Evolutionary conservation across 2,329 filamentous ascomycete species (phyloP).

Genomic region (Colletotrichum neosansevieriae): DNA sequence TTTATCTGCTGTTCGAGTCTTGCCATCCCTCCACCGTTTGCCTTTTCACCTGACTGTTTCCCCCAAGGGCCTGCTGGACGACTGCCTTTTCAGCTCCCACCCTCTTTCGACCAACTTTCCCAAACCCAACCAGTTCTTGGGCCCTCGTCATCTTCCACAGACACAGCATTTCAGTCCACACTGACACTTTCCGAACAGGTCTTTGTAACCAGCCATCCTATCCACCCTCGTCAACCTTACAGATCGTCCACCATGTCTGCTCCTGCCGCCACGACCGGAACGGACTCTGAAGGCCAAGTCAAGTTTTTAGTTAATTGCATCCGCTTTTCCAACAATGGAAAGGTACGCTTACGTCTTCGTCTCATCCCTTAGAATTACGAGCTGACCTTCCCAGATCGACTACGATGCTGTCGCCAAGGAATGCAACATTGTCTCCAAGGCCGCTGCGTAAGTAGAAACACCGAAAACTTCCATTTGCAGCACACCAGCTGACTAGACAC

Average conservation of each 20-base stretch:
- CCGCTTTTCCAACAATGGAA: conserved; percentile 68
- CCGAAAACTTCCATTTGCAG: not conserved
- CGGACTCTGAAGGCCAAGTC: conserved; percentile 67
- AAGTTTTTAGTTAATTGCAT: conserved; percentile 77
- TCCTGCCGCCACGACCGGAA: conserved; percentile 14
- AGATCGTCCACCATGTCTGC: conserved; percentile 36
- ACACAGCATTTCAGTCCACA: too few relatives aligned
- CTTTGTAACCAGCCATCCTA: too few relatives aligned
- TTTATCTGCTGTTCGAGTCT: too few relatives aligned
- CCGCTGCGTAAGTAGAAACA: conserved; percentile 73
- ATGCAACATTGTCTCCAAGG: conserved; percentile 72
- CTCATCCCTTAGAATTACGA: not conserved
- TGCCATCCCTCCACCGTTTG: too few relatives aligned
- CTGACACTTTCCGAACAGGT: too few relatives aligned
- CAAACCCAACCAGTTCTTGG: too few relatives aligned
- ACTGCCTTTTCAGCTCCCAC: too few relatives aligned
- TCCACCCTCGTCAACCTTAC: not conserved
- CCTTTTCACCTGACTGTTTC: too few relatives aligned
- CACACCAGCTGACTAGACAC: not conserved
- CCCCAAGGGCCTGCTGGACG: too few relatives aligned
- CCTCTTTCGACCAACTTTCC: too few relatives aligned
- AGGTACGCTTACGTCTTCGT: conserved; percentile 56
- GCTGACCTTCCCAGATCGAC: conserved; percentile 64
- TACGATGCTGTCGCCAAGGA: conserved; percentile 74
- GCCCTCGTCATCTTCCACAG: too few relatives aligned